Percentiles rank a stretch among this genome's conserved stretches.
These are phyloP conservation scores for Nicotiana tomentosiformis DNA, from an alignment of 257 asterid genomes.

Conservation along the genomic window DNA sequence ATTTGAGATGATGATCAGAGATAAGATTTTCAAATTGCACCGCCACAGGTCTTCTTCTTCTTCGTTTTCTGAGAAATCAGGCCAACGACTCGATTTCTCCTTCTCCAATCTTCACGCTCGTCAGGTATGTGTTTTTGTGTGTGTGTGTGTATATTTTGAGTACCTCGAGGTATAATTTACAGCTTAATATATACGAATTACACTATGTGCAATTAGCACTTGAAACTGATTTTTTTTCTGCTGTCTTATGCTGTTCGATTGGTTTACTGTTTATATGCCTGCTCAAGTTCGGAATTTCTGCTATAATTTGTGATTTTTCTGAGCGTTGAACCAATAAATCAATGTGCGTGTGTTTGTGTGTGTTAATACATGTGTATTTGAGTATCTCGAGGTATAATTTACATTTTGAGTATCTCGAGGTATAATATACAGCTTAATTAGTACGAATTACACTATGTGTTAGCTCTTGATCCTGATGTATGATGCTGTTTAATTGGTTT, in stretches of 20 bases:
- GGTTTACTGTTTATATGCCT: neutral
- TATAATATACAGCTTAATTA: neutral
- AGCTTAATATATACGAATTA: neutral
- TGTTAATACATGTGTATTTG: neutral
- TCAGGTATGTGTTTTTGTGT: conserved; percentile 27
- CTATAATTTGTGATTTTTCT: neutral
- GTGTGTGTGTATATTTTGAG: neutral
- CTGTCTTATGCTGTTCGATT: neutral
- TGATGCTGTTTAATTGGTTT: neutral
- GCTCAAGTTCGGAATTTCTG: neutral
- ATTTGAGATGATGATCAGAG: conserved; percentile 28
- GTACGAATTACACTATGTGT: neutral
- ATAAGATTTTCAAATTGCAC: conserved; percentile 39
- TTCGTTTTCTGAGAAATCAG: conserved; percentile 23
- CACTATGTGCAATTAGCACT: neutral
- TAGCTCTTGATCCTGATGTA: neutral
- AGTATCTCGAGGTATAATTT: neutral
- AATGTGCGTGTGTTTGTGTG: neutral
- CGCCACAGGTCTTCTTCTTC: conserved; percentile 31
- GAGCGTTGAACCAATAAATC: neutral
- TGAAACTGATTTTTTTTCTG: neutral
- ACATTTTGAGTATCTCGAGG: neutral
- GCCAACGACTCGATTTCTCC: conserved; percentile 30
- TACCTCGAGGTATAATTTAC: neutral
- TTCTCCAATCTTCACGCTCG: conserved; percentile 35